A percentile compares a stretch with the other conserved stretches of the same genome.
Evolutionary conservation across 495 filamentous ascomycete genomes (phyloP).

Genomic region (Pseudoneurospora amorphoporcata): DNA sequence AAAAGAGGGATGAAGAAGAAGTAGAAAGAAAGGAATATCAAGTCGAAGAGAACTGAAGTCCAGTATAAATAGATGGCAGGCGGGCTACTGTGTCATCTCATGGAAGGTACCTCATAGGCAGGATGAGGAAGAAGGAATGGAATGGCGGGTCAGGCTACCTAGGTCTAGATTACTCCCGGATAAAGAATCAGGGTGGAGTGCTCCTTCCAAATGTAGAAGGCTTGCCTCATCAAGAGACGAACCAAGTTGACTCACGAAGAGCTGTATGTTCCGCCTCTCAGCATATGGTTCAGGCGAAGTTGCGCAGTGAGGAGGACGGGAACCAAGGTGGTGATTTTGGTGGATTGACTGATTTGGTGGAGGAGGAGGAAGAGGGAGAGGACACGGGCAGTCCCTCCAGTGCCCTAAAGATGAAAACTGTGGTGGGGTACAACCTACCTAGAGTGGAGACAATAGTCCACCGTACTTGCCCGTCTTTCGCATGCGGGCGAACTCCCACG

Average conservation of each 20-base stretch:
- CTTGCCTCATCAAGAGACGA: not conserved
- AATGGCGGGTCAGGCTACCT: too few species aligned
- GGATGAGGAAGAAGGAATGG: too few species aligned
- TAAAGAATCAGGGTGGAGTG: too few species aligned
- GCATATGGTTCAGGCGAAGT: not conserved
- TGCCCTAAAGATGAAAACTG: not conserved
- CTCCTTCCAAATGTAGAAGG: not conserved
- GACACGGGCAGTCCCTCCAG: not conserved
- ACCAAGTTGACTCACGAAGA: not conserved
- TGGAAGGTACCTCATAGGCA: not conserved
- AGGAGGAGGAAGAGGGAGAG: not conserved
- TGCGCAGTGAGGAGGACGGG: not conserved
- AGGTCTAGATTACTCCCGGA: too few species aligned
- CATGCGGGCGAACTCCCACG: not conserved
- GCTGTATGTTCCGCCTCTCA: not conserved
- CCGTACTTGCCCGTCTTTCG: not conserved
- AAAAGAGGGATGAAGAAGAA: not conserved
- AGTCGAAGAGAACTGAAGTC: not conserved
- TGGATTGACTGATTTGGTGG: not conserved
- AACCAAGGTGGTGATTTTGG: not conserved
- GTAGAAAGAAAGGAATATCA: not conserved
- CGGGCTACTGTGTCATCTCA: not conserved
- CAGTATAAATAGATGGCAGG: not conserved
- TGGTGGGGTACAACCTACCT: not conserved
- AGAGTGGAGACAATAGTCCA: not conserved